Evolutionary conservation across 148 eudicot genomes (phyloP).

Genomic region (Rheum nobile): DNA sequence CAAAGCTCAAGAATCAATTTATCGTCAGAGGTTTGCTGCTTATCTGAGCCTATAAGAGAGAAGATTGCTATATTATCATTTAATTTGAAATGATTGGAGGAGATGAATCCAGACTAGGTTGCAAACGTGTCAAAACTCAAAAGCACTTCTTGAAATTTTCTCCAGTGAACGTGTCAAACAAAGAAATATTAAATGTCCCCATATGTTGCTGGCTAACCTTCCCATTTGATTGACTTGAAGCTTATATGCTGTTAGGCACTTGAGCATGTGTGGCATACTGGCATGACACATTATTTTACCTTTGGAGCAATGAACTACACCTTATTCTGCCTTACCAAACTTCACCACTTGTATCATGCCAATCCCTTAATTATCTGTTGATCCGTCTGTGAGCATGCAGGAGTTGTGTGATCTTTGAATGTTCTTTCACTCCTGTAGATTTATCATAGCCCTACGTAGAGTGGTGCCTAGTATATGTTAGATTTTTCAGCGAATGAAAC

Average conservation of each 20-base stretch:
- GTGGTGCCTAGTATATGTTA: background rate
- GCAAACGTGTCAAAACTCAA: background rate
- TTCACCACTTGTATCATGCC: background rate
- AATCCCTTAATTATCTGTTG: background rate
- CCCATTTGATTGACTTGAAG: background rate
- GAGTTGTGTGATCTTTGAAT: background rate
- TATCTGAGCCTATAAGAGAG: background rate
- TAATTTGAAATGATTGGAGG: background rate
- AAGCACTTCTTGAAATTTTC: background rate
- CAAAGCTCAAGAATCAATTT: conserved; percentile 90
- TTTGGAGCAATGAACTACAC: background rate
- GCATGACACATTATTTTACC: background rate
- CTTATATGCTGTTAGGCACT: background rate
- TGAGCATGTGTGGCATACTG: background rate
- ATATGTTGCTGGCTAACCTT: background rate
- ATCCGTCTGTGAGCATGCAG: background rate
- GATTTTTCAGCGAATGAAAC: background rate
- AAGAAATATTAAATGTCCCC: background rate
- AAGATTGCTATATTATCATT: background rate
- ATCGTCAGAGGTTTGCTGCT: conserved; percentile 61
- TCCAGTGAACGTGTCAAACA: background rate
- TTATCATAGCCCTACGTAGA: background rate
- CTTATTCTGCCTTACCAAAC: background rate
- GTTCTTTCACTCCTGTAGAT: background rate
- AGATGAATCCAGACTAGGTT: background rate